Percentiles rank a stretch among this genome's conserved stretches.
Evolutionary conservation across 1,284 basidiomycete species (phyloP).

Genomic region (Apiotrichum domesticum): DNA sequence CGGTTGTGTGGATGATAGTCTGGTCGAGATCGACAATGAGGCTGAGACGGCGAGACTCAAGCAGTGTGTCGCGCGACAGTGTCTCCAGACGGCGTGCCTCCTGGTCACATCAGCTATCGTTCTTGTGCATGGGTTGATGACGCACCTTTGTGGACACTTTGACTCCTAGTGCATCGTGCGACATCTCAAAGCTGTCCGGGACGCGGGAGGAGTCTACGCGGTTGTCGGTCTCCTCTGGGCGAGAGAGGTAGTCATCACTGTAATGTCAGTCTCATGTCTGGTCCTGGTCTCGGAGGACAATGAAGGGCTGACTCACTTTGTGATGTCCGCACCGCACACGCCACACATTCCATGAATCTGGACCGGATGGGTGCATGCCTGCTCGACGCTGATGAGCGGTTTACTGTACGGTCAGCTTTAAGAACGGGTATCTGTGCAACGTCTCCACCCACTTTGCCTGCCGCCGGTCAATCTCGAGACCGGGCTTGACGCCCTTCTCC

Average conservation of each 20-base stretch:
- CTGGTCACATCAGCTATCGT: constrained; percentile 43
- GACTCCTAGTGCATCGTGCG: constrained; percentile 44
- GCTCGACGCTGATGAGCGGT: constrained; percentile 61
- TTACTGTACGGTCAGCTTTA: constrained; percentile 28
- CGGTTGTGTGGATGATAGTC: constrained; percentile 96
- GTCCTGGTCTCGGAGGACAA: too few relatives aligned
- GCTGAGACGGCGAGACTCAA: constrained; percentile 71
- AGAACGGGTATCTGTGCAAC: too few relatives aligned
- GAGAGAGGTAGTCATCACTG: constrained; percentile 79
- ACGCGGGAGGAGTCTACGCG: constrained; percentile 30
- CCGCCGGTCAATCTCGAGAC: constrained; percentile 31
- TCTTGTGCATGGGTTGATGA: not conserved
- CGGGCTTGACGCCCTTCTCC: constrained; percentile 31
- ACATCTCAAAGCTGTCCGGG: constrained; percentile 40
- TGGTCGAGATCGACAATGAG: constrained; percentile 98
- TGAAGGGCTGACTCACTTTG: constrained; percentile 56
- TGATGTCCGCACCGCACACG: constrained; percentile 88
- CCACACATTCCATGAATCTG: constrained; percentile 89
- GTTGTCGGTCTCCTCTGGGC: constrained; percentile 72
- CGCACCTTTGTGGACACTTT: constrained; percentile 47
- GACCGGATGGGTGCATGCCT: constrained; percentile 89
- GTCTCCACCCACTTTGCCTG: constrained; percentile 14
- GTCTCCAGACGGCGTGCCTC: constrained; percentile 84
- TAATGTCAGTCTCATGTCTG: too few relatives aligned
- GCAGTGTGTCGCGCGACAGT: constrained; percentile 70